Evolutionary conservation across 2,329 filamentous ascomycete species (phyloP).

Genomic region (Aspergillus ibericus): DNA sequence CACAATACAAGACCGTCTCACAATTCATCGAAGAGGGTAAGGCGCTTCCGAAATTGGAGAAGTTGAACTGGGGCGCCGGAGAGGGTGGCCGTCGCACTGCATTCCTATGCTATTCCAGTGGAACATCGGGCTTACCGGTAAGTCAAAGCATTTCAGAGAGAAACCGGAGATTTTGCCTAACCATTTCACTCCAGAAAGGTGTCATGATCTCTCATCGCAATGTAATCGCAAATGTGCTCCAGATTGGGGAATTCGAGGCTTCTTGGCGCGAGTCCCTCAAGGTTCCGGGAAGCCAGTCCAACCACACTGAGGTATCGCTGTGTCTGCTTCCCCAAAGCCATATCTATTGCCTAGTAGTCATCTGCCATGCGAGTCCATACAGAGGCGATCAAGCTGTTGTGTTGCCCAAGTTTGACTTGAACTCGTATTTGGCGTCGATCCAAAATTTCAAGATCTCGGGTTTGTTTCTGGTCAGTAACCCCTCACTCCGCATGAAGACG

Average conservation of each 20-base stretch:
- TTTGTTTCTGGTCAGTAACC: constrained; percentile 61
- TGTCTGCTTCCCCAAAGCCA: constrained; percentile 79
- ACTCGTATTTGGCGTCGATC: constrained; percentile 63
- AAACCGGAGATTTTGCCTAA: background rate
- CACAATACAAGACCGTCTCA: constrained; percentile 62
- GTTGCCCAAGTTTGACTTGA: constrained; percentile 71
- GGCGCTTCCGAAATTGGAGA: constrained; percentile 40
- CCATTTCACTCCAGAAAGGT: constrained; percentile 62
- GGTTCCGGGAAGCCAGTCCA: constrained; percentile 40
- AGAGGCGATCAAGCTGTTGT: constrained; percentile 73
- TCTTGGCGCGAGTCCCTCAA: constrained; percentile 26
- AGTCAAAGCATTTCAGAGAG: constrained; percentile 19
- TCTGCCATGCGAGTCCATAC: constrained; percentile 65
- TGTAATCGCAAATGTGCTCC: constrained; percentile 73
- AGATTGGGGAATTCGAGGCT: constrained; percentile 57
- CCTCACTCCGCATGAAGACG: background rate
- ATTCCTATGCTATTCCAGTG: constrained; percentile 77
- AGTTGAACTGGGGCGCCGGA: constrained; percentile 42
- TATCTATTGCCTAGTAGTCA: constrained; percentile 74
- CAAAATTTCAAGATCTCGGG: constrained; percentile 67
- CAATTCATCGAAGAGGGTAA: constrained; percentile 65
- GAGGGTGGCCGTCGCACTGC: constrained; percentile 62
- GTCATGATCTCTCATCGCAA: constrained; percentile 81
- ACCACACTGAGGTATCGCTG: constrained; percentile 59
- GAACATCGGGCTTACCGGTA: constrained; percentile 75